Evolutionary conservation across 2,329 filamentous ascomycete genomes (phyloP), one percentile per base, ranked within the genome.

Genomic region (Colletotrichum abscissum): DNA sequence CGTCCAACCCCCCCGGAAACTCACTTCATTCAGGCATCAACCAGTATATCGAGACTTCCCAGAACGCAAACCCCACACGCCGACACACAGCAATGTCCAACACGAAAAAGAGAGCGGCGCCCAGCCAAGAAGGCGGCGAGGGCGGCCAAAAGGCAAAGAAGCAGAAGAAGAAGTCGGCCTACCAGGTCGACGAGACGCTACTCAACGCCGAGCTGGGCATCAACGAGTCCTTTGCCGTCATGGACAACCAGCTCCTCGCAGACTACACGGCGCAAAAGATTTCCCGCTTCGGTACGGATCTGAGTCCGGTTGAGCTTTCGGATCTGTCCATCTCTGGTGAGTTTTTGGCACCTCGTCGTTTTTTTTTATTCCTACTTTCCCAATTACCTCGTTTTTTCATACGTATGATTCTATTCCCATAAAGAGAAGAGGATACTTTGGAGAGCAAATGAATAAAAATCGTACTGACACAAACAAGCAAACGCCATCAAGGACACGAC

Each of bases 201-300:
- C 81, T 92, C 71, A 91, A 95, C 79, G 88, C 91, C 56, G 91
- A 95, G 78, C 89, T 92, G 42, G 92, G 93, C 7, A 86, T 98
- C 76, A 97, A 98, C 83, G 91, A 90, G 76, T 90, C 93, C 4
- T 94, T 98, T 80, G 90, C 91, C 57, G 90, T 91, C 74, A 95
- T 98, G 92, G 94, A 98, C 81, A 92, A 91, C 73, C 90, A 92
- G 76, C 87, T 98, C 55, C 85, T 98, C 59, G 94, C 95, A 1
- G 96, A 98, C 81, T 92, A 98, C 81, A 87, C 98, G 74, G 93
- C 93, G 7, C 92, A 97, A 79, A 91, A 93, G 79, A 92, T 94
- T 66, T 91, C 89, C 76, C 89, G 93, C 28, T 97, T 96, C 79
- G 94, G 95, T 67, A 91, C 90, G 33, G 93, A 98, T 65, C 82